These are phyloP conservation scores for Penicillium herquei DNA, from an alignment of 495 filamentous ascomycete species.

Conservation along the genomic window DNA sequence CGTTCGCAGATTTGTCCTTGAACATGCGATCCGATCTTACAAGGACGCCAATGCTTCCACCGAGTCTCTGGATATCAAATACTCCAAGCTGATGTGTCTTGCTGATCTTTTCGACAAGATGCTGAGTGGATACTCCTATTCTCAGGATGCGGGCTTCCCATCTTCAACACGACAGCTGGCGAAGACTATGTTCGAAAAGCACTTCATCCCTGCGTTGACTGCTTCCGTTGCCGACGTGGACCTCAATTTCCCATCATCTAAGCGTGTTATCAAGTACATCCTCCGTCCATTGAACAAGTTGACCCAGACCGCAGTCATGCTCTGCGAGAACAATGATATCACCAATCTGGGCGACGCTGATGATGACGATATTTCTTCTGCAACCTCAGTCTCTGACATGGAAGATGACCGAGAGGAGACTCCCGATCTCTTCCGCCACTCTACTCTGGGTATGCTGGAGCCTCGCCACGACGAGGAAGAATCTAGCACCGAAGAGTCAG, in stretches of 20 bases:
- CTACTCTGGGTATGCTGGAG: conserved; percentile 92
- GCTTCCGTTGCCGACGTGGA: conserved; percentile 95
- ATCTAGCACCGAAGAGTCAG: conserved; percentile 61
- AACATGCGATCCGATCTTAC: conserved; percentile 89
- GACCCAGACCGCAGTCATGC: conserved; percentile 77
- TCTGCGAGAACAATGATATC: conserved; percentile 77
- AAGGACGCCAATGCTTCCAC: conserved; percentile 78
- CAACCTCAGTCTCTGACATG: conserved; percentile 84
- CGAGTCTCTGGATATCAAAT: conserved; percentile 83
- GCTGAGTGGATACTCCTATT: conserved; percentile 73
- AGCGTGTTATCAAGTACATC: conserved; percentile 93
- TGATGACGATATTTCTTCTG: conserved; percentile 86
- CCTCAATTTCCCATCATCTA: conserved; percentile 88
- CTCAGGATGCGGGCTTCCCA: conserved; percentile 44
- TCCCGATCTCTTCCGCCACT: conserved; percentile 95
- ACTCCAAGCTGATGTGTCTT: conserved; percentile 77
- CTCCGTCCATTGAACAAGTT: conserved; percentile 82
- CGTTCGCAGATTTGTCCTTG: conserved; percentile 89
- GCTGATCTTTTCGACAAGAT: conserved; percentile 92
- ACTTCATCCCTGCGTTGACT: conserved; percentile 84
- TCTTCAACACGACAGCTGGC: conserved; percentile 67
- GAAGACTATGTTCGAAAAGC: conserved; percentile 97
- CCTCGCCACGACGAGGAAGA: conserved; percentile 77
- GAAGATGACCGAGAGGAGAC: conserved; percentile 93
- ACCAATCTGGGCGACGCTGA: conserved; percentile 64